Evolutionary conservation across 805 yeast genomes (phyloP).

Genomic region (Zygoascus flipseniorum): DNA sequence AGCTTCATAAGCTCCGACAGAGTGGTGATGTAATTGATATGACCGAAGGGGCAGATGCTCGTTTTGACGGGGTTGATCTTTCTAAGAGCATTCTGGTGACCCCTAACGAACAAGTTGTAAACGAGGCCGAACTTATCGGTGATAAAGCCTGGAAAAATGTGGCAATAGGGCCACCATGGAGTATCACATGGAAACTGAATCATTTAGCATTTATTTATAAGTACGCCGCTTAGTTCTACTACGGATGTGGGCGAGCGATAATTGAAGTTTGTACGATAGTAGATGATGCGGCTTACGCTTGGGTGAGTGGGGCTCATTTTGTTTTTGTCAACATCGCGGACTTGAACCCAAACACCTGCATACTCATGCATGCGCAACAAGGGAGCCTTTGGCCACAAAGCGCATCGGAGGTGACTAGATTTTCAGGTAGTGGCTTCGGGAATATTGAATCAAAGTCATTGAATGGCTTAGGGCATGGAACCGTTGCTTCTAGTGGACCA

Average conservation of each 20-base stretch:
- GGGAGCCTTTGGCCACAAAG: not conserved
- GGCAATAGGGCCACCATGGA: conserved; percentile 1
- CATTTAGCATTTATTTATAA: conserved; percentile 13
- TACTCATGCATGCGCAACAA: not conserved
- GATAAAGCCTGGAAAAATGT: conserved; percentile 22
- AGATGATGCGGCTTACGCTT: too few species aligned
- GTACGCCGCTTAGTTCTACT: too few species aligned
- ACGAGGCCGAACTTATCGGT: conserved; percentile 30
- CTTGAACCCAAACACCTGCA: too few species aligned
- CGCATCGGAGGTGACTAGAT: not conserved
- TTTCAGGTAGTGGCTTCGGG: not conserved
- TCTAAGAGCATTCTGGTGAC: conserved; percentile 12
- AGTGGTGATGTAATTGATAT: conserved; percentile 30
- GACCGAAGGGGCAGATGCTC: conserved; percentile 3
- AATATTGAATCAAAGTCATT: not conserved
- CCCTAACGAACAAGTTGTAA: conserved; percentile 13
- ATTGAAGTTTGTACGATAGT: too few species aligned
- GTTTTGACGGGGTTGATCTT: conserved; percentile 9
- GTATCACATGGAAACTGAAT: conserved; percentile 8
- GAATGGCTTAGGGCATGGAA: not conserved
- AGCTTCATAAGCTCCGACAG: conserved; percentile 24
- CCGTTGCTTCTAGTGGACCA: not conserved
- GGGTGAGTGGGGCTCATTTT: too few species aligned
- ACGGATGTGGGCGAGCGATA: too few species aligned
- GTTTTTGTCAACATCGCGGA: too few species aligned